These are phyloP conservation scores for Cylindrodendrum hubeiense DNA, from an alignment of 2,329 filamentous ascomycete species.

Conservation along the genomic window DNA sequence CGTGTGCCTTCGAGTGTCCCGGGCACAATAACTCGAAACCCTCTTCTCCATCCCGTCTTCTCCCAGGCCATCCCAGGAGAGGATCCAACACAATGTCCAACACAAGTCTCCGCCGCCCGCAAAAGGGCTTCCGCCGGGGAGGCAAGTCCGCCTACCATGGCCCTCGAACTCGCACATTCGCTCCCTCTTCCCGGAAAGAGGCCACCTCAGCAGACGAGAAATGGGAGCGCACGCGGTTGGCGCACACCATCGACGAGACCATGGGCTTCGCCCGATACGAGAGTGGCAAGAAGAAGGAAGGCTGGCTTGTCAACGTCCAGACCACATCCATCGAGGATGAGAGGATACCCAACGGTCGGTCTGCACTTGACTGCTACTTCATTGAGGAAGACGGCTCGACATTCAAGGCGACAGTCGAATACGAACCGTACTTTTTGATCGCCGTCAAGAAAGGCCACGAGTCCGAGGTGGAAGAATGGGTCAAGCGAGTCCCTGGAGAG, in stretches of 20 bases:
- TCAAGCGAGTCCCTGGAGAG: slow-evolving; percentile 80
- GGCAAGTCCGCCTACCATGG: slow-evolving; percentile 80
- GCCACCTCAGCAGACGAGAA: slow-evolving; percentile 93
- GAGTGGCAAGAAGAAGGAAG: slow-evolving; percentile 81
- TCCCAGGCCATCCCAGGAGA: slow-evolving; percentile 14
- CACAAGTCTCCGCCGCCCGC: slow-evolving; percentile 69
- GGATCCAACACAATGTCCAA: slow-evolving; percentile 65
- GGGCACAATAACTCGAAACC: slow-evolving; percentile 39
- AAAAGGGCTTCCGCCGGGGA: slow-evolving; percentile 77
- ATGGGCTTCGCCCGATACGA: slow-evolving; percentile 97
- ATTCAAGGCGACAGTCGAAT: slow-evolving; percentile 97
- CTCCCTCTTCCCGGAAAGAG: slow-evolving; percentile 83
- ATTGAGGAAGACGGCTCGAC: slow-evolving; percentile 88
- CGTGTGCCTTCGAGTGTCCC: slow-evolving; percentile 23
- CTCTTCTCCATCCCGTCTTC: neutral
- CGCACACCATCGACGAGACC: slow-evolving; percentile 90
- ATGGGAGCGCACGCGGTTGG: slow-evolving; percentile 85
- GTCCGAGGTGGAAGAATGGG: slow-evolving; percentile 96
- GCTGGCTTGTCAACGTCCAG: slow-evolving; percentile 97
- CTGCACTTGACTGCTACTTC: slow-evolving; percentile 97
- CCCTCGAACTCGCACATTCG: slow-evolving; percentile 79
- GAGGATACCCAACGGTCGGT: slow-evolving; percentile 83
- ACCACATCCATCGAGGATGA: slow-evolving; percentile 89
- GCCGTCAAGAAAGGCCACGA: slow-evolving; percentile 91
- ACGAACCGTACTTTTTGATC: slow-evolving; percentile 95